Evolutionary conservation across 2,329 filamentous ascomycete species (phyloP).

Genomic region (Mycosphaerella arachidis): DNA sequence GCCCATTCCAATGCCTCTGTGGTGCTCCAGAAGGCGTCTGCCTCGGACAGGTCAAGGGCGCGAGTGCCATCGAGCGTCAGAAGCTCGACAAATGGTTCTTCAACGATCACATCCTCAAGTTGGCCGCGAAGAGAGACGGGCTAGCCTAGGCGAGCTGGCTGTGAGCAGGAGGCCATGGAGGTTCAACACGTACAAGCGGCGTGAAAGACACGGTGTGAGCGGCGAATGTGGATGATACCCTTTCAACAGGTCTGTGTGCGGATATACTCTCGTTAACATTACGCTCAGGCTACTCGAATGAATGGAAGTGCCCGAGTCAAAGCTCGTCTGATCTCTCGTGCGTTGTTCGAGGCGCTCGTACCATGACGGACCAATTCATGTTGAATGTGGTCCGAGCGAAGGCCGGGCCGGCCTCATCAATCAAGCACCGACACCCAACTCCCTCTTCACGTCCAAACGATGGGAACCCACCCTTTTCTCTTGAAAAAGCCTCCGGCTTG

Average conservation of each 20-base stretch:
- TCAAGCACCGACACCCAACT: too few species aligned
- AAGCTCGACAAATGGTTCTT: slow-evolving; percentile 29
- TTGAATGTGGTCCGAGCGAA: too few species aligned
- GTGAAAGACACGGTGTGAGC: background rate
- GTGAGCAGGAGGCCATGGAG: slow-evolving; percentile 3
- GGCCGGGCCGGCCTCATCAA: too few species aligned
- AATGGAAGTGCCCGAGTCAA: slow-evolving; percentile 9
- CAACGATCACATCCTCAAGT: slow-evolving; percentile 39
- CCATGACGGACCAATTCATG: too few species aligned
- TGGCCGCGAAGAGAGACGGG: slow-evolving; percentile 18
- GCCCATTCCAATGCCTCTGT: slow-evolving; percentile 44
- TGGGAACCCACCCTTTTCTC: slow-evolving; percentile 67
- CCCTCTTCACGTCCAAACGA: too few species aligned
- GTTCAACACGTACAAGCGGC: slow-evolving; percentile 10
- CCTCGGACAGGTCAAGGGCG: slow-evolving; percentile 39
- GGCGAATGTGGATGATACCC: background rate
- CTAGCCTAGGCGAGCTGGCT: background rate
- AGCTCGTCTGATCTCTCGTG: too few species aligned
- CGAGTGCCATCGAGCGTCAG: slow-evolving; percentile 33
- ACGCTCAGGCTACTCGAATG: slow-evolving; percentile 11
- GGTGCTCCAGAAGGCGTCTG: slow-evolving; percentile 35
- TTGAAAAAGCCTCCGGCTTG: slow-evolving; percentile 72
- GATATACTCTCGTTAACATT: background rate
- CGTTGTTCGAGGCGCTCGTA: too few species aligned
- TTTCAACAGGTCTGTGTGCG: slow-evolving; percentile 14